Percentiles rank a stretch among this genome's conserved stretches.
phyloP scores from a whole-genome alignment of 75 land plant genomes.

The Azolla pinnata region DNA sequence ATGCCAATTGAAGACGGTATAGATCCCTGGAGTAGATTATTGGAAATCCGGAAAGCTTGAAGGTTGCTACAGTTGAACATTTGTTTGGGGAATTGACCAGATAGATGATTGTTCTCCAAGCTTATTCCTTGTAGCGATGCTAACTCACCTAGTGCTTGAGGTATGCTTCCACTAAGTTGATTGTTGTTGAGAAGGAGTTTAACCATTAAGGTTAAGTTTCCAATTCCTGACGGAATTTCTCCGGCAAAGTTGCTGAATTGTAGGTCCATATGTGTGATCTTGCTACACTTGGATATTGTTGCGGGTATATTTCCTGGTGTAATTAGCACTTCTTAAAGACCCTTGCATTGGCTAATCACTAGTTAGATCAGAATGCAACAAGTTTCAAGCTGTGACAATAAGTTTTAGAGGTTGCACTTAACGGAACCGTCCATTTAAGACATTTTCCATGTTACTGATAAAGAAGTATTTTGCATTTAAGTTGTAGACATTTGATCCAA shows the following conservation, averaged over 20 bases:
- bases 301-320: conserved; percentile 3
- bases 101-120: conserved; percentile 5
- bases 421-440: no score
- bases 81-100: conserved; percentile 7
- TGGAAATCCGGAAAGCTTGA: conserved; percentile 1
- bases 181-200: conserved; percentile 25
- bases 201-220: conserved; percentile 9
- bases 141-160: conserved; percentile 14
- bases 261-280: conserved; percentile 14
- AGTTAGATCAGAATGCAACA: no score
- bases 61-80: not conserved
- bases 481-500: no score
- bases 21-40: conserved; percentile 4
- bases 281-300: not conserved
- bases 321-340: no score
- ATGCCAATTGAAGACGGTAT: not conserved
- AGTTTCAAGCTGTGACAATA: no score
- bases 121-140: conserved; percentile 4
- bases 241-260: conserved; percentile 24
- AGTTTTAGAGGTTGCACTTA: no score
- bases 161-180: conserved; percentile 22
- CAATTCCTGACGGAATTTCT: conserved; percentile 13
- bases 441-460: no score
- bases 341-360: no score
- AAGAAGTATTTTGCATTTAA: no score